Percentiles rank a stretch among this genome's conserved stretches.
These are phyloP conservation scores for Pseudisothecium myosuroides DNA, from an alignment of 225 moss, liverwort and hornwort genomes.

Conservation along the genomic window DNA sequence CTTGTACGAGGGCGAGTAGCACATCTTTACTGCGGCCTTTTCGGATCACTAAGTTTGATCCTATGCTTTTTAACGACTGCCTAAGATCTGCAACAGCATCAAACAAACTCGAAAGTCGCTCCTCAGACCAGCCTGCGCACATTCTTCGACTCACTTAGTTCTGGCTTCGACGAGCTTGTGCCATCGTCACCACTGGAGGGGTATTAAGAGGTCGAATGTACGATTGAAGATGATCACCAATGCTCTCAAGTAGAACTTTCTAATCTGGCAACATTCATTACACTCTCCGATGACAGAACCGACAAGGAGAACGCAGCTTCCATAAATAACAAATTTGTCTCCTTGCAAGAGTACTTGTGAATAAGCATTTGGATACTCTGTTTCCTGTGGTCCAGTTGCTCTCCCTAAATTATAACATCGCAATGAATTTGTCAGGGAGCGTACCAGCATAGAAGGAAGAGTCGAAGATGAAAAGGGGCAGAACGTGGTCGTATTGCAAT, in stretches of 20 bases:
- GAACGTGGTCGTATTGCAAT: constrained; percentile 39
- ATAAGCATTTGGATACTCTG: neutral
- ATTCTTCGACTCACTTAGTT: neutral
- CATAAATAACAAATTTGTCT: neutral
- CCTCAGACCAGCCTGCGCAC: constrained; percentile 62
- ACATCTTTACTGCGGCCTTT: constrained; percentile 54
- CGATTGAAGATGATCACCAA: neutral
- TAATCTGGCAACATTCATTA: neutral
- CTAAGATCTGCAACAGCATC: constrained; percentile 82
- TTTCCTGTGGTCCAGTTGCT: neutral
- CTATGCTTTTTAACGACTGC: constrained; percentile 38
- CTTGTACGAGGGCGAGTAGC: constrained; percentile 44
- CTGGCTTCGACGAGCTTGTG: neutral
- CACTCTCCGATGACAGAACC: neutral
- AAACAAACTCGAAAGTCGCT: constrained; percentile 57
- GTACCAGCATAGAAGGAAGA: constrained; percentile 65
- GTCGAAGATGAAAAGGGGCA: constrained; percentile 90
- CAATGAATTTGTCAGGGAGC: neutral
- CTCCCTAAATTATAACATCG: neutral
- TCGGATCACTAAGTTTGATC: constrained; percentile 67
- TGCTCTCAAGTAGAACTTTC: neutral
- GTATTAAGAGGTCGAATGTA: neutral
- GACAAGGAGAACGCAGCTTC: neutral
- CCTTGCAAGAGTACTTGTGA: neutral
- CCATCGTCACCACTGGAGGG: neutral